These are phyloP conservation scores for Boletus albobrunnescens DNA, from an alignment of 1,284 basidiomycete species.

Conservation along the genomic window DNA sequence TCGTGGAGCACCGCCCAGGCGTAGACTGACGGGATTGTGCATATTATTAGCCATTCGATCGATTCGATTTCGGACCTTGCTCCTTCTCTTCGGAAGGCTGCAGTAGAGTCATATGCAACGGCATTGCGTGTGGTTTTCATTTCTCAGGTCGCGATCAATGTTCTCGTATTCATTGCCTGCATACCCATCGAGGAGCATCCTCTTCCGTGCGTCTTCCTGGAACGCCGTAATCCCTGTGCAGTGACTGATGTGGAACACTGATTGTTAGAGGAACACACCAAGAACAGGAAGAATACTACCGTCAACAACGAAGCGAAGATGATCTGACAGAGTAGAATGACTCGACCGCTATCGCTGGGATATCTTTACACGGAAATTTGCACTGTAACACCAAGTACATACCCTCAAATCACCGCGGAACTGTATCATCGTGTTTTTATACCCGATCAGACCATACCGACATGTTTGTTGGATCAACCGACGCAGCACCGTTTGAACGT, in stretches of 20 bases:
- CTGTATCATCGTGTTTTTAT: slow-evolving; percentile 23
- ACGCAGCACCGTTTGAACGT: slow-evolving; percentile 1
- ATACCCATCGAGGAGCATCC: slow-evolving; percentile 73
- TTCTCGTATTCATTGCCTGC: slow-evolving; percentile 59
- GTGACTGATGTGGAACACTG: slow-evolving; percentile 11
- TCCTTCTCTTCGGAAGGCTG: slow-evolving; percentile 58
- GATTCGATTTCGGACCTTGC: slow-evolving; percentile 73
- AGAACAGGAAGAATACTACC: slow-evolving; percentile 56
- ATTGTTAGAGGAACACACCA: slow-evolving; percentile 53
- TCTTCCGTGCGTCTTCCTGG: slow-evolving; percentile 53
- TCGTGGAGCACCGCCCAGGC: slow-evolving; percentile 14
- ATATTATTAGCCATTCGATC: slow-evolving; percentile 70
- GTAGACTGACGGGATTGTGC: slow-evolving; percentile 13
- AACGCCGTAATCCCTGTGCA: slow-evolving; percentile 14
- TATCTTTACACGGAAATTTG: slow-evolving; percentile 29
- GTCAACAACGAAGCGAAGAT: slow-evolving; percentile 32
- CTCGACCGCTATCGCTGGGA: slow-evolving; percentile 15
- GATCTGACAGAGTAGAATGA: slow-evolving; percentile 19
- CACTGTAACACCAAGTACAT: slow-evolving; percentile 31
- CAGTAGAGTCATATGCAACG: slow-evolving; percentile 78
- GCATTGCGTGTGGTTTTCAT: slow-evolving; percentile 86
- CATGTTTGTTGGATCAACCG: slow-evolving; percentile 1
- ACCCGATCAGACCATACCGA: slow-evolving; percentile 3
- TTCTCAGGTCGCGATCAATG: slow-evolving; percentile 61
- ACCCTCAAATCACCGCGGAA: slow-evolving; percentile 19